Conservation (phyloP, 176 grass and related monocot species). For the Aegilops speltoides region DNA sequence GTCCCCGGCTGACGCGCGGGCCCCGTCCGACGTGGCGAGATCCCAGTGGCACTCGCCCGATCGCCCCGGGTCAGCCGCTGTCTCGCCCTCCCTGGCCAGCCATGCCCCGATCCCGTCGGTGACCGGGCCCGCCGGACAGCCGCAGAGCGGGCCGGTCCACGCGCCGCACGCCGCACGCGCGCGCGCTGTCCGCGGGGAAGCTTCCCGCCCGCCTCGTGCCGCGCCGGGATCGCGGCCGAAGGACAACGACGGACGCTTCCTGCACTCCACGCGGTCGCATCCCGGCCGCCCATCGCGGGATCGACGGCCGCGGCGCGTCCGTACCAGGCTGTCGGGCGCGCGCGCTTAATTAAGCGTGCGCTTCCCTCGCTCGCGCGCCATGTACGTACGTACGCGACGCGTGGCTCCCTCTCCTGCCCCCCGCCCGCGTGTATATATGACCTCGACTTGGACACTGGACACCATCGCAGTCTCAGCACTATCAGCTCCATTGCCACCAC, state of each 20-base stretch:
- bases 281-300: not conserved
- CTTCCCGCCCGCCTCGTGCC: conserved; percentile 1
- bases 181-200: conserved; percentile 1
- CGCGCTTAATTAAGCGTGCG: not conserved
- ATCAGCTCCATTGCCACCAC: not conserved
- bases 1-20: not conserved
- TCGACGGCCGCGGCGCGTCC: conserved; percentile 16
- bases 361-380: not conserved
- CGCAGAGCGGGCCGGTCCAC: not conserved
- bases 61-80: conserved; percentile 21
- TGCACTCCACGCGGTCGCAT: conserved; percentile 22
- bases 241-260: conserved; percentile 26
- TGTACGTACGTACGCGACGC: conserved; percentile 11
- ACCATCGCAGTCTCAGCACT: not conserved
- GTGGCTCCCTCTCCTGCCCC: not conserved
- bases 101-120: conserved; percentile 4
- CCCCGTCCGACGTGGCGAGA: not conserved
- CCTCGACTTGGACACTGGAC: not conserved
- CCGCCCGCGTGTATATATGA: not conserved
- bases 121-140: not conserved
- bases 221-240: not conserved
- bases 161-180: not conserved
- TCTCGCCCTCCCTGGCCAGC: not conserved
- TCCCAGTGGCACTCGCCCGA: not conserved
- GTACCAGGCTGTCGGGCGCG: conserved; percentile 26